A percentile compares a stretch with the other conserved stretches of the same genome.
These are phyloP conservation scores for Hippophae gyantsensis DNA, from an alignment of 306 rosid species.

Conservation along the genomic window DNA sequence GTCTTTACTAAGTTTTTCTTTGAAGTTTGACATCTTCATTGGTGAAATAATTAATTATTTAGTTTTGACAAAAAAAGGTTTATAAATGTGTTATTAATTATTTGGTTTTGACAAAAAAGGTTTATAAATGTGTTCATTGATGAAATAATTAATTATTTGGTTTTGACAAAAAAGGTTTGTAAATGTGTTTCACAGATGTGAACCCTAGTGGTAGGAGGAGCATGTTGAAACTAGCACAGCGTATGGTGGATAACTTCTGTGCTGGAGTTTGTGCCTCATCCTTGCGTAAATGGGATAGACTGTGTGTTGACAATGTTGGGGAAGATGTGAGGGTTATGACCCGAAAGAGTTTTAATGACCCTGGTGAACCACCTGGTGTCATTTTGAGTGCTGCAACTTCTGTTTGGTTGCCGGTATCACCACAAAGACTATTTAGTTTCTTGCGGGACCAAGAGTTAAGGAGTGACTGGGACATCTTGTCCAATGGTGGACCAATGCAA, in stretches of 20 bases:
- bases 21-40: too few species aligned
- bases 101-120: too few species aligned
- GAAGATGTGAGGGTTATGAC: slow-evolving; percentile 57
- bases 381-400: slow-evolving; percentile 73
- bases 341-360: slow-evolving; percentile 34
- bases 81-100: too few species aligned
- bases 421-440: slow-evolving; percentile 49
- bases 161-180: too few species aligned
- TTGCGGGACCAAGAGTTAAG: slow-evolving; percentile 43
- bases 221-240: slow-evolving; percentile 59
- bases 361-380: slow-evolving; percentile 51
- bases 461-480: slow-evolving; percentile 63
- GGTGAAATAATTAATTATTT: too few species aligned
- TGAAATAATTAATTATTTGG: too few species aligned
- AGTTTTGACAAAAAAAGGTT: too few species aligned
- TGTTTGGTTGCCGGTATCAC: slow-evolving; percentile 63
- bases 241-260: slow-evolving; percentile 65
- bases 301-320: slow-evolving; percentile 29
- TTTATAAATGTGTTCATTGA: too few species aligned
- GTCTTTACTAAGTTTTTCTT: background rate
- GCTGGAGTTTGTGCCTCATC: slow-evolving; percentile 58
- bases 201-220: slow-evolving; percentile 36
- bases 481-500: slow-evolving; percentile 39
- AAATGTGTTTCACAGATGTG: slow-evolving; percentile 23
- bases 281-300: slow-evolving; percentile 44